Conservation (phyloP, 2,329 filamentous ascomycete species). For the Colletotrichum scovillei region DNA sequence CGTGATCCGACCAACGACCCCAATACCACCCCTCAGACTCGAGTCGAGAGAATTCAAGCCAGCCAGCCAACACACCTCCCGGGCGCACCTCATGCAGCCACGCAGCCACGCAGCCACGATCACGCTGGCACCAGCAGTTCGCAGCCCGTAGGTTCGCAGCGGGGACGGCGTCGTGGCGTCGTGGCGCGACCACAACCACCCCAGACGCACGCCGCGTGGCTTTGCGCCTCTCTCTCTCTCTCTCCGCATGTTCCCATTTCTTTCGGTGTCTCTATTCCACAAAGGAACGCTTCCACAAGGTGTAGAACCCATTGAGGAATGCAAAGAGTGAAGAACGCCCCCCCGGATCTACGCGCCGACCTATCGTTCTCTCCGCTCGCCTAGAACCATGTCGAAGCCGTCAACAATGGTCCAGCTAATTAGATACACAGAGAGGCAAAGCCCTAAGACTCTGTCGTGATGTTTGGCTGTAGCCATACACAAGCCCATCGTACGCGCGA, state of each 20-base stretch:
- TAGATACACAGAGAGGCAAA: not conserved
- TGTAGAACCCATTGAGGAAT: not conserved
- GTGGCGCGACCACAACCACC: not conserved
- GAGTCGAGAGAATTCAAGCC: not conserved
- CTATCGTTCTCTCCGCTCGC: not conserved
- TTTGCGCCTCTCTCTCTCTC: constrained; percentile 12
- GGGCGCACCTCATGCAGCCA: constrained; percentile 5
- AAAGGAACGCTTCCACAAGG: not conserved
- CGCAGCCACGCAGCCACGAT: not conserved
- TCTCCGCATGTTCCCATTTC: not conserved
- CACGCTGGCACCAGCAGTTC: not conserved
- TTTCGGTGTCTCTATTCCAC: not conserved
- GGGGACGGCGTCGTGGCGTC: not conserved
- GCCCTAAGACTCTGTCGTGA: not conserved
- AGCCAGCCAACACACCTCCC: not conserved
- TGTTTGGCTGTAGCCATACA: not conserved
- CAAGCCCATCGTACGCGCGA: not conserved
- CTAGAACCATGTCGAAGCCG: not conserved
- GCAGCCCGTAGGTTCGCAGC: not conserved
- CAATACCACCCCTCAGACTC: not conserved
- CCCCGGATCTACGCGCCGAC: not conserved
- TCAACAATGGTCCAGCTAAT: not conserved
- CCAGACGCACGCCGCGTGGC: constrained; percentile 20
- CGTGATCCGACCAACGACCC: not conserved
- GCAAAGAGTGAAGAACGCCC: not conserved